Percentiles rank a stretch among this genome's conserved stretches.
These are phyloP conservation scores for Candolleomyces eurysporus DNA, from an alignment of 768 basidiomycete genomes.

Conservation along the genomic window DNA sequence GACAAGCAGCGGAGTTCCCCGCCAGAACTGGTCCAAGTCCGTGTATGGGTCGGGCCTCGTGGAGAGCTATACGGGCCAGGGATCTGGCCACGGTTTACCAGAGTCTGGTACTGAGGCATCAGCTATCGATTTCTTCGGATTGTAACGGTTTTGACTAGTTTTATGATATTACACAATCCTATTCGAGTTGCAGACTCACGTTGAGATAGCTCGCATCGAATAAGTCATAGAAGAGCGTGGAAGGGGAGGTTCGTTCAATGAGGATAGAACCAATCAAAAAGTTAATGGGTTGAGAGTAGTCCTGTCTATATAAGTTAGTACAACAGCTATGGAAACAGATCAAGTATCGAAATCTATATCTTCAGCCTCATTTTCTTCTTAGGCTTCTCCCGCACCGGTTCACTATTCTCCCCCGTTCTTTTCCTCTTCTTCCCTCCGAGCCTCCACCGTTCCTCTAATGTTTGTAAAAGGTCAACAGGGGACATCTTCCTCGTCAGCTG, in stretches of 20 bases:
- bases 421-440: neutral
- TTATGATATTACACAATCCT: neutral
- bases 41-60: slow-evolving; percentile 12
- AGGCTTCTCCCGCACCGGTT: neutral
- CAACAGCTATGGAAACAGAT: neutral
- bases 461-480: slow-evolving; percentile 34
- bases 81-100: slow-evolving; percentile 13
- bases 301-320: neutral
- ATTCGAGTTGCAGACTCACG: no score
- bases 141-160: neutral
- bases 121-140: slow-evolving; percentile 1
- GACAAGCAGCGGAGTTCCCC: slow-evolving; percentile 5
- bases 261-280: no score
- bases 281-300: no score
- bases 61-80: slow-evolving; percentile 10
- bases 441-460: slow-evolving; percentile 19
- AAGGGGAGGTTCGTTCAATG: no score
- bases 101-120: slow-evolving; percentile 1
- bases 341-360: neutral
- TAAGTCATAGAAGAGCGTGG: no score
- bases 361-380: slow-evolving; percentile 3
- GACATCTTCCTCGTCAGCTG: slow-evolving; percentile 34
- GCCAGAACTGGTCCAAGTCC: slow-evolving; percentile 9
- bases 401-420: neutral
- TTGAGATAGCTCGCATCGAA: no score